phyloP scores from a whole-genome alignment of 441 rosid species.

The Erysimum cheiri region DNA sequence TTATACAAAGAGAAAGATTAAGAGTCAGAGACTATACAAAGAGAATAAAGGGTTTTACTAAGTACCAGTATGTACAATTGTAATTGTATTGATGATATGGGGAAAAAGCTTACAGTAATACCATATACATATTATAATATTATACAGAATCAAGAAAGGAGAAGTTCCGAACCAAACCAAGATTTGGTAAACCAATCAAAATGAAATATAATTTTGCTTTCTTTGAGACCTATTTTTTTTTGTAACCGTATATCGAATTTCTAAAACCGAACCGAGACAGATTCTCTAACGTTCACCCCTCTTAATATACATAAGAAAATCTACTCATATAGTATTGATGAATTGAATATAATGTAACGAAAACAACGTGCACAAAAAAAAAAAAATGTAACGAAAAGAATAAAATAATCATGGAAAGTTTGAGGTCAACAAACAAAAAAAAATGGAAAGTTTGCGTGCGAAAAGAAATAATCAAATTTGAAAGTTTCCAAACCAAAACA shows the following conservation, averaged over 20 bases:
- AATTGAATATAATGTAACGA: not conserved
- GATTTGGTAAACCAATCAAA: too few relatives aligned
- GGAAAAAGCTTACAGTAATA: not conserved
- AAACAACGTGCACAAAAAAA: not conserved
- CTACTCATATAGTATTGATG: not conserved
- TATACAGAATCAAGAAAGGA: not conserved
- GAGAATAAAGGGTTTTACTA: not conserved
- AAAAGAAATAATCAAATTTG: not conserved
- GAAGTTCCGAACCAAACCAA: not conserved
- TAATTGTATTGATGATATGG: slow-evolving; percentile 1
- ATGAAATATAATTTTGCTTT: too few relatives aligned
- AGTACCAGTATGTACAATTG: not conserved
- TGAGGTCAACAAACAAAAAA: not conserved
- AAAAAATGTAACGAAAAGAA: not conserved
- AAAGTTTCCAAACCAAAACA: not conserved
- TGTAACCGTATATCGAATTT: not conserved
- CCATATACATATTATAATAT: not conserved
- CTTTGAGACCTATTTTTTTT: too few relatives aligned
- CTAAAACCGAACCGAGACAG: not conserved
- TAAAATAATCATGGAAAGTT: not conserved
- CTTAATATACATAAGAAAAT: not conserved
- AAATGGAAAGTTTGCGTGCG: not conserved
- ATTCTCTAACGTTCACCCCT: not conserved
- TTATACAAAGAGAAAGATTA: too few relatives aligned
- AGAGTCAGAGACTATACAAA: not conserved